A percentile compares a stretch with the other conserved stretches of the same genome.
phyloP scores from a whole-genome alignment of 805 yeast genomes.

The Danielia reshetovae region DNA sequence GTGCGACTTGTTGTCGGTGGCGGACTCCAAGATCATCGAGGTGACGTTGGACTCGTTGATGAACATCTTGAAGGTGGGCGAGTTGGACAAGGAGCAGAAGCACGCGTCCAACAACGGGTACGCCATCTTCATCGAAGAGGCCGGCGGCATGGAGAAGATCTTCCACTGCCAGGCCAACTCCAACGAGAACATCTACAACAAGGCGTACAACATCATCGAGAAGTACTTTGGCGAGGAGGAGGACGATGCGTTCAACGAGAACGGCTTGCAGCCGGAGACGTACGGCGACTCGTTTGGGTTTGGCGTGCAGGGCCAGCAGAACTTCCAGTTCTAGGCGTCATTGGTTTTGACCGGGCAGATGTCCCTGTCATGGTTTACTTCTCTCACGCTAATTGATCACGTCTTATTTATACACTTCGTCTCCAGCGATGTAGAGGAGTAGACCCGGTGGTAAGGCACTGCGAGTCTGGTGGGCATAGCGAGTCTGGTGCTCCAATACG shows the following conservation, averaged over 20 bases:
- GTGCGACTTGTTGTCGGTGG: conserved; percentile 84
- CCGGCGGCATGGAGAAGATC: conserved; percentile 97
- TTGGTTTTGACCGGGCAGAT: no score
- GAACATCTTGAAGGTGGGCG: conserved; percentile 92
- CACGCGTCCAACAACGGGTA: conserved; percentile 73
- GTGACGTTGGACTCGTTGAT: conserved; percentile 94
- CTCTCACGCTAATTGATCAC: no score
- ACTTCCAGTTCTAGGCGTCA: conserved; percentile 35
- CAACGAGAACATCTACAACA: conserved; percentile 88
- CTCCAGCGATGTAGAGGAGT: no score
- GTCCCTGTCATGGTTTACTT: no score
- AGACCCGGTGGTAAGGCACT: no score
- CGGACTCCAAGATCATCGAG: conserved; percentile 88
- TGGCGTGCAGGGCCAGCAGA: conserved; percentile 65
- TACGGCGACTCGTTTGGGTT: conserved; percentile 86
- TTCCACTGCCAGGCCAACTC: conserved; percentile 88
- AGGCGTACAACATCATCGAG: conserved; percentile 86
- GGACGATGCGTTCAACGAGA: conserved; percentile 61
- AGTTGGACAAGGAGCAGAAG: conserved; percentile 76
- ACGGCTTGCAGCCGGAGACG: conserved; percentile 68
- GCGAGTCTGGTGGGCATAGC: no score
- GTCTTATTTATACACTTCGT: no score
- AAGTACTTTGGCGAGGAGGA: conserved; percentile 88
- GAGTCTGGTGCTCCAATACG: no score
- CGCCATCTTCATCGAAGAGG: conserved; percentile 92